Conservation (phyloP, 2,329 filamentous ascomycete genomes). For the Ophiostoma populinum region DNA sequence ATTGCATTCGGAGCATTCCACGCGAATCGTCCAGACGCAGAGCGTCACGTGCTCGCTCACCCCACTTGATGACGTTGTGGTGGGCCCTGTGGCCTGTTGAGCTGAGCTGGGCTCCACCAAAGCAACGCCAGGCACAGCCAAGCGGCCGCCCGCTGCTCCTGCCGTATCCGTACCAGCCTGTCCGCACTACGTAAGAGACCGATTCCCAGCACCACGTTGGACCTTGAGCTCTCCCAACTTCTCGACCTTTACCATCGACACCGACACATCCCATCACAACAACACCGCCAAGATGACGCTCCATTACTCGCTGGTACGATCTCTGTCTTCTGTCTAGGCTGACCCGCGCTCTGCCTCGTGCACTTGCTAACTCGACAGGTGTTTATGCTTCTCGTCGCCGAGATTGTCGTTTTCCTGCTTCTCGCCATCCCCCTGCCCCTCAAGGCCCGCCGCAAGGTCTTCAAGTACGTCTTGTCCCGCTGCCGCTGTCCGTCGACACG, state of each 20-base stretch:
- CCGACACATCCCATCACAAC: not conserved
- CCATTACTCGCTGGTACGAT: slow-evolving; percentile 34
- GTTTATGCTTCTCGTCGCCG: slow-evolving; percentile 63
- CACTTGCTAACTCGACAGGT: slow-evolving; percentile 33
- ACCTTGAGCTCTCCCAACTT: not conserved
- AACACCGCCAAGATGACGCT: slow-evolving; percentile 32
- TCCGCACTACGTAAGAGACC: too few species aligned
- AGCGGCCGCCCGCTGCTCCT: too few species aligned
- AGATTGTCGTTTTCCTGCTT: slow-evolving; percentile 69
- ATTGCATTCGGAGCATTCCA: too few species aligned
- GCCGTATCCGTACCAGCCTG: too few species aligned
- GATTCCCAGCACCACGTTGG: too few species aligned
- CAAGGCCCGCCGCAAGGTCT: slow-evolving; percentile 67
- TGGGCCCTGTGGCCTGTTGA: too few species aligned
- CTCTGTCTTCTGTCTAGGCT: not conserved
- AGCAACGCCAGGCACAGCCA: too few species aligned
- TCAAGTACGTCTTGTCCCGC: slow-evolving; percentile 32
- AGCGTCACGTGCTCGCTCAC: too few species aligned
- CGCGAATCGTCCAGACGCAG: too few species aligned
- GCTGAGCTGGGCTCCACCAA: too few species aligned
- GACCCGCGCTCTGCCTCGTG: not conserved
- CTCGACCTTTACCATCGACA: not conserved
- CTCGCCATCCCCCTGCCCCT: slow-evolving; percentile 81
- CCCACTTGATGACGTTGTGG: too few species aligned
- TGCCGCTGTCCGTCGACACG: not conserved